Conservation (phyloP, 2,329 filamentous ascomycete species). For the Colletotrichum tropicicola region DNA sequence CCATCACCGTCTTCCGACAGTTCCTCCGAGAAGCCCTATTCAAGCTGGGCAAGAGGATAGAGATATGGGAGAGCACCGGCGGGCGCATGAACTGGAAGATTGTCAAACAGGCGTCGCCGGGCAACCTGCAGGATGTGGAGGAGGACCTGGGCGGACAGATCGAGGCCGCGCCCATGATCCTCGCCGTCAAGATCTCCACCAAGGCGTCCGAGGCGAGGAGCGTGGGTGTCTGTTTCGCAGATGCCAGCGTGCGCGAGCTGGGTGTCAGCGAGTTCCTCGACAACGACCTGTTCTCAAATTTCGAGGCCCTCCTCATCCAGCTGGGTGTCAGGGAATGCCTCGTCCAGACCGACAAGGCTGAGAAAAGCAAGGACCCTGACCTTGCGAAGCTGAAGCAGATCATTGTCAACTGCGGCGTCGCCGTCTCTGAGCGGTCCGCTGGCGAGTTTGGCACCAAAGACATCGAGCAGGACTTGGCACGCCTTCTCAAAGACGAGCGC, state of each 20-base stretch:
- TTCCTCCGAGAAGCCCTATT: slow-evolving; percentile 96
- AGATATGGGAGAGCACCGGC: slow-evolving; percentile 83
- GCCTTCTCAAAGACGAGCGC: slow-evolving; percentile 87
- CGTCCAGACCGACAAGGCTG: slow-evolving; percentile 78
- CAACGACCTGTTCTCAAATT: slow-evolving; percentile 98
- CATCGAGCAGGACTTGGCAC: slow-evolving; percentile 92
- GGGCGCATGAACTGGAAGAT: slow-evolving; percentile 93
- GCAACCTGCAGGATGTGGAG: slow-evolving; percentile 96
- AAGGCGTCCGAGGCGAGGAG: slow-evolving; percentile 85
- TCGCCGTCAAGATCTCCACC: slow-evolving; percentile 93
- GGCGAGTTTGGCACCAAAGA: slow-evolving; percentile 88
- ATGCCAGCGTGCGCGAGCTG: slow-evolving; percentile 93
- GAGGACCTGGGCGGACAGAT: slow-evolving; percentile 90
- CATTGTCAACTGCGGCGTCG: slow-evolving; percentile 90
- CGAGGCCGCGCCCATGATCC: slow-evolving; percentile 91
- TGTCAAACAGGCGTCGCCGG: slow-evolving; percentile 90
- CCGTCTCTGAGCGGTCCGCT: slow-evolving; percentile 80
- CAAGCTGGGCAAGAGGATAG: slow-evolving; percentile 87
- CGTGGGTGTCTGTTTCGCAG: slow-evolving; percentile 96
- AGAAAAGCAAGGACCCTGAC: slow-evolving; percentile 90
- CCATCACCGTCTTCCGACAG: slow-evolving; percentile 91
- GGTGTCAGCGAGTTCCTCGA: slow-evolving; percentile 99
- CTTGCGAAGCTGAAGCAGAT: slow-evolving; percentile 87
- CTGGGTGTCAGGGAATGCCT: slow-evolving; percentile 95
- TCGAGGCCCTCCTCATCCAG: slow-evolving; percentile 95